Percentiles rank a stretch among this genome's conserved stretches.
These are phyloP conservation scores for Zygotorulaspora florentina DNA, from an alignment of 805 yeast species.

Conservation along the genomic window DNA sequence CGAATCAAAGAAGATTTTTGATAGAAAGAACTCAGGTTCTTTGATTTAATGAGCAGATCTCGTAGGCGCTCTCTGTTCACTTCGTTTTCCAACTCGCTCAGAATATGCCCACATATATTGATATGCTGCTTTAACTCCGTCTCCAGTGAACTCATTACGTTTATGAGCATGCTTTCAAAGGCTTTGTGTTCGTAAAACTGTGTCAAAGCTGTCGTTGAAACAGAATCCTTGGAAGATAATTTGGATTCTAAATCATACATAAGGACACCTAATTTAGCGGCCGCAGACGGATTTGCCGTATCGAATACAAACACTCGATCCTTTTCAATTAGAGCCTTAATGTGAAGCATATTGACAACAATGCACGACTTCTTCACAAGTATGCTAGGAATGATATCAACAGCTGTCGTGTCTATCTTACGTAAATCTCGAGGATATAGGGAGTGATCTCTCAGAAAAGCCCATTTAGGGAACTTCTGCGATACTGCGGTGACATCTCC, in stretches of 20 bases:
- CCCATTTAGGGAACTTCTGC: slow-evolving; percentile 71
- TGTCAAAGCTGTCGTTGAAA: slow-evolving; percentile 24
- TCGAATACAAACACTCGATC: slow-evolving; percentile 84
- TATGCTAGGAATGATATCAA: slow-evolving; percentile 86
- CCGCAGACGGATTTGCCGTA: slow-evolving; percentile 48
- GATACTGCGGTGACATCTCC: slow-evolving; percentile 80
- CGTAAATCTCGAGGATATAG: slow-evolving; percentile 83
- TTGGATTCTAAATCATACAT: slow-evolving; percentile 82
- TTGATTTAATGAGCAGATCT: slow-evolving; percentile 69
- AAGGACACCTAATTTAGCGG: slow-evolving; percentile 66
- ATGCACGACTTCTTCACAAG: slow-evolving; percentile 75
- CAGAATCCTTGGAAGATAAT: slow-evolving; percentile 37
- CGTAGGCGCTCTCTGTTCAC: slow-evolving; percentile 72
- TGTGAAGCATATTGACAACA: slow-evolving; percentile 76
- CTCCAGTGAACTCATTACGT: slow-evolving; percentile 75
- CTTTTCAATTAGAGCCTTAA: slow-evolving; percentile 81
- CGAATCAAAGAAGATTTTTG: slow-evolving; percentile 74
- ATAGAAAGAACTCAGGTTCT: slow-evolving; percentile 63
- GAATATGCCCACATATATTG: slow-evolving; percentile 54
- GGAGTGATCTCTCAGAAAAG: slow-evolving; percentile 67
- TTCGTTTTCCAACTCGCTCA: slow-evolving; percentile 70
- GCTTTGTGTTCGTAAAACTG: slow-evolving; percentile 78
- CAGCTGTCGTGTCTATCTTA: slow-evolving; percentile 66
- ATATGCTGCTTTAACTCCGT: slow-evolving; percentile 63
- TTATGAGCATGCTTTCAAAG: slow-evolving; percentile 73